phyloP scores from a whole-genome alignment of 441 rosid species.

The Manihot esculenta region DNA sequence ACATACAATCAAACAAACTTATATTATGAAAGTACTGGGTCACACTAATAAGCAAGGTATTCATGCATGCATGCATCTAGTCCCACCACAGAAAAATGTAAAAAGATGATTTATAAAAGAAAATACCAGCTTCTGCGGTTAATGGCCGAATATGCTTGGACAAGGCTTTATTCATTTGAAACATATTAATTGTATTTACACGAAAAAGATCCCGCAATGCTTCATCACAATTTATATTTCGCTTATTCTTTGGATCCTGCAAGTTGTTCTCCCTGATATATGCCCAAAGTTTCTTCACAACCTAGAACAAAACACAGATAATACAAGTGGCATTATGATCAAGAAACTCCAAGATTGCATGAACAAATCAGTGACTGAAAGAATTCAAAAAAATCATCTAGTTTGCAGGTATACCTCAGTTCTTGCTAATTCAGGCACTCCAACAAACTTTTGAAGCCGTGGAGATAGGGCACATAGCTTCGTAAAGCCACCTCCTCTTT shows the following conservation, averaged over 20 bases:
- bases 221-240: constrained; percentile 49
- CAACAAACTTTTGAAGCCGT: constrained; percentile 63
- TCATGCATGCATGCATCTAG: neutral
- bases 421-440: constrained; percentile 69
- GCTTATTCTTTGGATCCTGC: constrained; percentile 60
- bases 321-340: neutral
- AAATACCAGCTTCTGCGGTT: constrained; percentile 39
- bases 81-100: constrained; percentile 4
- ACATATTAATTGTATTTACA: constrained; percentile 56
- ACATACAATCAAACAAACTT: neutral
- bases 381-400: neutral
- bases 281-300: constrained; percentile 58
- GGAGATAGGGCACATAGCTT: constrained; percentile 80
- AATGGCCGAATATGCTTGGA: constrained; percentile 62
- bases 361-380: neutral
- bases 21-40: neutral
- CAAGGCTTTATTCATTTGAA: constrained; percentile 62
- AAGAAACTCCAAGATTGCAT: neutral
- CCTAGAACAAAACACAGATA: constrained; percentile 30
- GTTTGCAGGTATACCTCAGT: constrained; percentile 51
- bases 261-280: constrained; percentile 52
- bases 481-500: constrained; percentile 68
- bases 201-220: constrained; percentile 41
- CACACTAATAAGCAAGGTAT: neutral
- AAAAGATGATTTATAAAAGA: constrained; percentile 8